A percentile compares a stretch with the other conserved stretches of the same genome.
Conservation (phyloP, 371 early-diverging fungal species). For the Mortierella sp. region DNA sequence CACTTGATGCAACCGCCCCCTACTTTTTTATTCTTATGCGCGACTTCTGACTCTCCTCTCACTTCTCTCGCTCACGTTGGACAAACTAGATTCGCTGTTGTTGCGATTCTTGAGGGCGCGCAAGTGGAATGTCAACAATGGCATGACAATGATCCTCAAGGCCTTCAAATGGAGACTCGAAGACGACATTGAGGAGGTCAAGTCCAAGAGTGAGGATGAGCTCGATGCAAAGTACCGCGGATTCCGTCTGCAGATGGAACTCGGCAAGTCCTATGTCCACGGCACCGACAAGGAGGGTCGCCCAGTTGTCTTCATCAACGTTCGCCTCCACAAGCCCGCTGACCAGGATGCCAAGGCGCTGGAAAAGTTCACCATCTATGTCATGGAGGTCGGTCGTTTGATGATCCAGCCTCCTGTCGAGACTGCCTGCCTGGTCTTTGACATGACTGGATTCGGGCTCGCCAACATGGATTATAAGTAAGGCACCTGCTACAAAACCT, state of each 20-base stretch:
- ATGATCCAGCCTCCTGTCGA: slow-evolving; percentile 82
- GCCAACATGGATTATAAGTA: slow-evolving; percentile 75
- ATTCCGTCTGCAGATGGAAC: slow-evolving; percentile 63
- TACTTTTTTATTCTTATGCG: no score
- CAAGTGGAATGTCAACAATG: slow-evolving; percentile 80
- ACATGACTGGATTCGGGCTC: slow-evolving; percentile 84
- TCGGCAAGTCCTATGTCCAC: slow-evolving; percentile 71
- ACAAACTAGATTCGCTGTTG: slow-evolving; percentile 69
- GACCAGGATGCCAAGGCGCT: slow-evolving; percentile 70
- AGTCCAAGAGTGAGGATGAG: slow-evolving; percentile 68
- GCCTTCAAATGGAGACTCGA: slow-evolving; percentile 77
- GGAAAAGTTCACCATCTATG: slow-evolving; percentile 75
- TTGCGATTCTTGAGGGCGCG: slow-evolving; percentile 84
- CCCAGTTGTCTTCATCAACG: slow-evolving; percentile 75
- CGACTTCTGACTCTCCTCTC: no score
- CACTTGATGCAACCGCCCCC: no score
- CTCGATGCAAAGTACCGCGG: slow-evolving; percentile 59
- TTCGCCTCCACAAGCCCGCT: slow-evolving; percentile 68
- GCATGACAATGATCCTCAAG: slow-evolving; percentile 72
- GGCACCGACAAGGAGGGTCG: slow-evolving; percentile 70
- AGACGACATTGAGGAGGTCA: slow-evolving; percentile 68
- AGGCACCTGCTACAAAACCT: not conserved
- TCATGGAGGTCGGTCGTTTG: slow-evolving; percentile 87
- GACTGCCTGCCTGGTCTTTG: slow-evolving; percentile 84
- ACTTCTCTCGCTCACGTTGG: slow-evolving; percentile 60